These are phyloP conservation scores for Dryadomyces quercus-mongolicae DNA, from an alignment of 2,329 filamentous ascomycete species.

Conservation along the genomic window DNA sequence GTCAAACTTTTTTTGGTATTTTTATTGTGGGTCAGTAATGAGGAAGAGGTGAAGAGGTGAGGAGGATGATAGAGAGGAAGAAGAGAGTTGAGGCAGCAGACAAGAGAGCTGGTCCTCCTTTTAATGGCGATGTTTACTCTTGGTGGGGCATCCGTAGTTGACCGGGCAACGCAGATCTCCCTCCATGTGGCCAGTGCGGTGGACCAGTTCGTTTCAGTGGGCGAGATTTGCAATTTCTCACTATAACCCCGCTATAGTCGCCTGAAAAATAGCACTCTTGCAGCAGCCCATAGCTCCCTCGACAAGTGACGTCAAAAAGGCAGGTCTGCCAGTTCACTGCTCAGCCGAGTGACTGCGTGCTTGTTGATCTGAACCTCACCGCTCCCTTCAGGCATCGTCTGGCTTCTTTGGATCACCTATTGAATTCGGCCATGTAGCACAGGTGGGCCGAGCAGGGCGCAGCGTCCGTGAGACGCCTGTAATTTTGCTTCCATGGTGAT, in stretches of 20 bases:
- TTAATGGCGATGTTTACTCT: constrained; percentile 14
- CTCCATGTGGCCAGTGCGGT: neutral
- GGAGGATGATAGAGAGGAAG: constrained; percentile 11
- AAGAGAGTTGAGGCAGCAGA: constrained; percentile 6
- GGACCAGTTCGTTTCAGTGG: constrained; percentile 2
- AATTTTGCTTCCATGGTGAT: constrained; percentile 1
- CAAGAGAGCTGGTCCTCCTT: constrained; percentile 7
- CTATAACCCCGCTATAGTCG: neutral
- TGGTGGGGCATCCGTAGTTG: constrained; percentile 4
- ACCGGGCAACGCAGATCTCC: constrained; percentile 4
- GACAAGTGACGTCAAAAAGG: too few species aligned
- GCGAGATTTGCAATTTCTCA: neutral
- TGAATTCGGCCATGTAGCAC: neutral
- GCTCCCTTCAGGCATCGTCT: neutral
- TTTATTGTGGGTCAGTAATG: constrained; percentile 9
- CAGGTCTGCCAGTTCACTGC: too few species aligned
- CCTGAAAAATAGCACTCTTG: too few species aligned
- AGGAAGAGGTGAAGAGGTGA: constrained; percentile 11
- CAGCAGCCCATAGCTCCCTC: too few species aligned
- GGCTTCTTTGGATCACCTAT: neutral
- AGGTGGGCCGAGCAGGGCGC: neutral
- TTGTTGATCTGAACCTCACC: neutral
- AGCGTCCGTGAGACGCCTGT: too few species aligned
- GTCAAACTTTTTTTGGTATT: constrained; percentile 8
- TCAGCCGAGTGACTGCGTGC: neutral